These are phyloP conservation scores for Tuber calosporum DNA, from an alignment of 495 filamentous ascomycete species.

Conservation along the genomic window DNA sequence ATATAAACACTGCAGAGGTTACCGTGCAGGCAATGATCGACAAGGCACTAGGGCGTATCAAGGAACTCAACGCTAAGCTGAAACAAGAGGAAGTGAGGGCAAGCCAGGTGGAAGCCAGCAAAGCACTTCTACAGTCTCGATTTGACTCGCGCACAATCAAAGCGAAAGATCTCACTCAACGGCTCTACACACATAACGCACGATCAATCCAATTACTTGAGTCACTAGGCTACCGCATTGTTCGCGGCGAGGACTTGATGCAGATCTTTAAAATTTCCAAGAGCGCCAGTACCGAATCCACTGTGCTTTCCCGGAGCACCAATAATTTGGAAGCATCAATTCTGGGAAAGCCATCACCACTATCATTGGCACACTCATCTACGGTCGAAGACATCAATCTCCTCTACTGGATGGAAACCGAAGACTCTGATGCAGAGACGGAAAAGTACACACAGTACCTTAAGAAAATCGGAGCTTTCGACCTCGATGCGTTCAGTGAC, in stretches of 20 bases:
- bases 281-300: constrained; percentile 55
- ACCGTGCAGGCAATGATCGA: constrained; percentile 31
- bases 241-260: constrained; percentile 61
- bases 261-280: constrained; percentile 65
- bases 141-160: constrained; percentile 59
- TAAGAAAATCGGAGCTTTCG: constrained; percentile 62
- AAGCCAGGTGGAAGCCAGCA: constrained; percentile 54
- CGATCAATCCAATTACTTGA: constrained; percentile 71
- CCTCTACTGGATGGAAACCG: constrained; percentile 69
- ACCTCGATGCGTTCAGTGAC: constrained; percentile 74
- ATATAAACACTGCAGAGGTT: constrained; percentile 18
- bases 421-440: constrained; percentile 59
- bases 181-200: constrained; percentile 69
- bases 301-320: constrained; percentile 49
- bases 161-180: constrained; percentile 73
- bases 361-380: constrained; percentile 33
- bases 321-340: constrained; percentile 33
- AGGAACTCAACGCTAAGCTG: constrained; percentile 47
- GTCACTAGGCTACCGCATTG: constrained; percentile 71
- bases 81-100: constrained; percentile 55
- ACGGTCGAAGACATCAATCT: constrained; percentile 55
- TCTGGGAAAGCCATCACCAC: constrained; percentile 33
- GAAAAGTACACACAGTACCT: constrained; percentile 66
- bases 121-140: constrained; percentile 54
- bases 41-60: constrained; percentile 35